A percentile compares a stretch with the other conserved stretches of the same genome.
phyloP scores from a whole-genome alignment of 2,329 filamentous ascomycete genomes.

The Ascochyta clinopodiicola region DNA sequence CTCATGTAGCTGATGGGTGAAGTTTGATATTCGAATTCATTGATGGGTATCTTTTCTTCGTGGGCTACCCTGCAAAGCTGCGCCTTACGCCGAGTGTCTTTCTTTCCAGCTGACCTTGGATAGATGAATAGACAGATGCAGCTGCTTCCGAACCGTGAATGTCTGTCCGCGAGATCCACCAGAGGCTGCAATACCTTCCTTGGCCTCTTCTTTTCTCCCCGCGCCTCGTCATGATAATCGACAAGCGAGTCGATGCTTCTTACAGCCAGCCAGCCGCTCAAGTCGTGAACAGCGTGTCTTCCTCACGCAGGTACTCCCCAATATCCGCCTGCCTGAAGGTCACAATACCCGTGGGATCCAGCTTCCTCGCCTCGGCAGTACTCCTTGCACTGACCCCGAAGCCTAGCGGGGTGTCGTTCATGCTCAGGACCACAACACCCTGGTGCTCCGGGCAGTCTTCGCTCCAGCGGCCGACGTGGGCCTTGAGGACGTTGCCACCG shows the following conservation, averaged over 20 bases:
- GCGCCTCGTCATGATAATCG: too few relatives aligned
- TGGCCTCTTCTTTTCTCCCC: too few relatives aligned
- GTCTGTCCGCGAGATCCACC: too few relatives aligned
- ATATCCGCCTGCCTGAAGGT: slow-evolving; percentile 92
- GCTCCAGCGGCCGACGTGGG: slow-evolving; percentile 81
- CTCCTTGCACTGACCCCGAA: slow-evolving; percentile 92
- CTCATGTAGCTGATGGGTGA: background rate
- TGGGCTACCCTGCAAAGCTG: background rate
- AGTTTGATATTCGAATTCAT: background rate
- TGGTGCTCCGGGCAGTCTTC: slow-evolving; percentile 94
- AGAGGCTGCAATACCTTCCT: too few relatives aligned
- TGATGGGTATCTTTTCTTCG: slow-evolving; percentile 13
- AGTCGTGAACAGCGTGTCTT: slow-evolving; percentile 69
- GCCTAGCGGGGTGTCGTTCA: slow-evolving; percentile 88
- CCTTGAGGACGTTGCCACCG: slow-evolving; percentile 86
- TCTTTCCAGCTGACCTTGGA: background rate
- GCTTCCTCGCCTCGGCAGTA: slow-evolving; percentile 78
- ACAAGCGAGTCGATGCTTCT: background rate
- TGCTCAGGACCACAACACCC: slow-evolving; percentile 86
- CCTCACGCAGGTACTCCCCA: slow-evolving; percentile 91
- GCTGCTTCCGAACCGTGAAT: too few relatives aligned
- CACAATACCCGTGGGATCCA: slow-evolving; percentile 90
- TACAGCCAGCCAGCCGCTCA: slow-evolving; percentile 19
- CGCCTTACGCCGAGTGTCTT: background rate
- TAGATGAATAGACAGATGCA: too few relatives aligned